Evolutionary conservation across 306 rosid genomes (phyloP).

Genomic region (Abrus pulchellus): DNA sequence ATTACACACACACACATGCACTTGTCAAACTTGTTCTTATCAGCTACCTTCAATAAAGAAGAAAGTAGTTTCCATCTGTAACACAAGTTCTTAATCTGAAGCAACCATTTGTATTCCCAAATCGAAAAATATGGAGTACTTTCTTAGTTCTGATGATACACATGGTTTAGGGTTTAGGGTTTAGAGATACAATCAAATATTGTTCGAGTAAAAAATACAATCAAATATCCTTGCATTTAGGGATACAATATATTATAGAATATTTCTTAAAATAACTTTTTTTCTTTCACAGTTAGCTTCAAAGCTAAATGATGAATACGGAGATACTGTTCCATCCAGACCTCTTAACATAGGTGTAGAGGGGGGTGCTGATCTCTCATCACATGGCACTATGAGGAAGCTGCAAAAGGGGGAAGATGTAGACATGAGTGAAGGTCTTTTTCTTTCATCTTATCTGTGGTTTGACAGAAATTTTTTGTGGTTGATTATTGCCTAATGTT

Average conservation of each 20-base stretch:
- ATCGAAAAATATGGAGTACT: not conserved
- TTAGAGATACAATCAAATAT: too few relatives aligned
- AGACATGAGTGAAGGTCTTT: conserved; percentile 72
- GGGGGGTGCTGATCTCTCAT: conserved; percentile 57
- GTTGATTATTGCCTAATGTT: conserved; percentile 29
- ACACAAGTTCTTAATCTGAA: conserved; percentile 49
- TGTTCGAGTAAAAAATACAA: not conserved
- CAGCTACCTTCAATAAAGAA: conserved; percentile 35
- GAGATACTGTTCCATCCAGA: conserved; percentile 87
- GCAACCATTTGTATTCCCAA: conserved; percentile 51
- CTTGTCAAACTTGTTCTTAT: not conserved
- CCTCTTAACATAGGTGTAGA: conserved; percentile 61
- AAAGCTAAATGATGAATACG: conserved; percentile 76
- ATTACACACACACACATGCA: not conserved
- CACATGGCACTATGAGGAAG: conserved; percentile 60
- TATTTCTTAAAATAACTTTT: conserved; percentile 24
- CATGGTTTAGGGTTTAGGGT: too few relatives aligned
- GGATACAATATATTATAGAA: not conserved
- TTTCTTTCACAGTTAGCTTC: conserved; percentile 33
- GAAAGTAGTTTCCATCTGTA: conserved; percentile 27
- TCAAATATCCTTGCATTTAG: not conserved
- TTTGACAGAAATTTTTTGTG: conserved; percentile 23
- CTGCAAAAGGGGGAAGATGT: conserved; percentile 55
- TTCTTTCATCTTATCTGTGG: conserved; percentile 41
- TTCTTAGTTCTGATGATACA: conserved; percentile 9